phyloP scores from a whole-genome alignment of 345 rosid species.

The Bruguiera gymnorhiza region DNA sequence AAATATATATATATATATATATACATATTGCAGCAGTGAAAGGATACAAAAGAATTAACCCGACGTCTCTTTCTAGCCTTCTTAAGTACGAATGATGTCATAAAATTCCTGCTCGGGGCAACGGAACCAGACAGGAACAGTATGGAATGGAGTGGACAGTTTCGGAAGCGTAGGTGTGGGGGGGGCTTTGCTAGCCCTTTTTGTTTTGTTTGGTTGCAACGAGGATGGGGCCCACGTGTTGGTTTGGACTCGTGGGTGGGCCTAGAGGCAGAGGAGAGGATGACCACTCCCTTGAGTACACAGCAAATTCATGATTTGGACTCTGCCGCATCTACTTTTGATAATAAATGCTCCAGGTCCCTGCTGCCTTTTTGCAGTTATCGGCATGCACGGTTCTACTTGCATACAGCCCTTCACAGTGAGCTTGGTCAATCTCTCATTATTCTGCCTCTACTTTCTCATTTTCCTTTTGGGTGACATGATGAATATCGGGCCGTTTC shows the following conservation, averaged over 20 bases:
- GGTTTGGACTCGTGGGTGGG: not conserved
- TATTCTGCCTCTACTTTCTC: not conserved
- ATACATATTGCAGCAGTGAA: too few species aligned
- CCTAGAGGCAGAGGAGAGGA: conserved; percentile 11
- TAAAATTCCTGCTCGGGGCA: not conserved
- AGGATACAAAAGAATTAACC: too few species aligned
- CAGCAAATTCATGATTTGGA: conserved; percentile 34
- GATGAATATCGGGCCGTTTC: too few species aligned
- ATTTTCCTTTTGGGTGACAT: not conserved
- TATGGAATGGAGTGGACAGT: not conserved
- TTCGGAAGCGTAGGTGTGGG: not conserved
- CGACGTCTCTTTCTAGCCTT: too few species aligned
- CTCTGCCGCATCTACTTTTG: conserved; percentile 35
- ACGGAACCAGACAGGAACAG: conserved; percentile 18
- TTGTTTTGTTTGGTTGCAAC: not conserved
- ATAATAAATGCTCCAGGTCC: conserved; percentile 25
- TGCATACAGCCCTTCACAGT: not conserved
- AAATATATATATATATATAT: too few species aligned
- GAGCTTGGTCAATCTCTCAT: conserved; percentile 1
- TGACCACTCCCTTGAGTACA: conserved; percentile 15
- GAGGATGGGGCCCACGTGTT: conserved; percentile 12
- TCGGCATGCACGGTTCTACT: not conserved
- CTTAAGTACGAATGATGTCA: too few species aligned
- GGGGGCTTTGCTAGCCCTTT: not conserved
- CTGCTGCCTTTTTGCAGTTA: not conserved